Percentiles rank a stretch among this genome's conserved stretches.
Conservation (phyloP, 176 grass and related monocot species). For the Poa pratensis region DNA sequence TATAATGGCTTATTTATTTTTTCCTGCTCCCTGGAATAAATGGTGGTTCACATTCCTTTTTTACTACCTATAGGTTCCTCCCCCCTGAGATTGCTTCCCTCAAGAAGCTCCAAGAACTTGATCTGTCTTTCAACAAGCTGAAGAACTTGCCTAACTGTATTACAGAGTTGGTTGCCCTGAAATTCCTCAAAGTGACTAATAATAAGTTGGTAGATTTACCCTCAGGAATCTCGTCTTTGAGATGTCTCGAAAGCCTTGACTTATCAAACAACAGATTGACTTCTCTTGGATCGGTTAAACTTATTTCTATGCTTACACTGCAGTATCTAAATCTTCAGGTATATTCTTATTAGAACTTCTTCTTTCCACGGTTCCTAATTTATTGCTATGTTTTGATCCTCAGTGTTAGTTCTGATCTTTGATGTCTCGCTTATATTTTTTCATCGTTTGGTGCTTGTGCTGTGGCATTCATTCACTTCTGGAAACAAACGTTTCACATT, state of each 20-base stretch:
- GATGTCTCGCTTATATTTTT: neutral
- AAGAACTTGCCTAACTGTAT: conserved; percentile 91
- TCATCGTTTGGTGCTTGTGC: neutral
- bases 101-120: conserved; percentile 82
- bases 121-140: conserved; percentile 98
- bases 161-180: conserved; percentile 64
- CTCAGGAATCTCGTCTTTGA: conserved; percentile 72
- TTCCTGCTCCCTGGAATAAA: neutral
- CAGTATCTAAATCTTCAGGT: conserved; percentile 97
- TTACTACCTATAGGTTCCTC: conserved; percentile 69
- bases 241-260: conserved; percentile 79
- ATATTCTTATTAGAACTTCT: conserved; percentile 26
- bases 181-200: conserved; percentile 82
- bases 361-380: conserved; percentile 16
- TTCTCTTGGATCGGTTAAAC: conserved; percentile 75
- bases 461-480: neutral
- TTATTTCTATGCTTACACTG: conserved; percentile 75
- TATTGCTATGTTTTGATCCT: conserved; percentile 18
- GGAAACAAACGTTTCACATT: neutral
- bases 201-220: conserved; percentile 95
- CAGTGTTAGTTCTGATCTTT: conserved; percentile 8
- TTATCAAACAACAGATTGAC: conserved; percentile 92
- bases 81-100: conserved; percentile 90
- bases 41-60: conserved; percentile 29
- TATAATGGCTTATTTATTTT: conserved; percentile 35